Base-by-base conservation (phyloP, 1,139 yeast species). In the Zygosaccharomyces sapae region DNA sequence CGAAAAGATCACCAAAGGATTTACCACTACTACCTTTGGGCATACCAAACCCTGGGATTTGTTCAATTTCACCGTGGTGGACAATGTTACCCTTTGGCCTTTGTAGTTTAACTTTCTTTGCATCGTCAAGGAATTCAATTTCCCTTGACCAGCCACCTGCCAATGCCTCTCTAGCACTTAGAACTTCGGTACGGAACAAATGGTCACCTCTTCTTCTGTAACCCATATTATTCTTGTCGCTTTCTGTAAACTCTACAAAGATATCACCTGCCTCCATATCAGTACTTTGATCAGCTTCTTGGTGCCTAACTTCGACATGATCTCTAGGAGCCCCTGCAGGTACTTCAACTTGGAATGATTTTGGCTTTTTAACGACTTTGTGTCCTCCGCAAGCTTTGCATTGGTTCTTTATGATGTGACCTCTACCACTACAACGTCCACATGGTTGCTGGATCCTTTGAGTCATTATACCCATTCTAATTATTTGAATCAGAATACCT, bases 391-490 rank as follows among this genome's bases (percentile, higher is more conserved):
- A 92, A 24, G 64, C 68, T 18, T 71, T 65, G 71, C 98, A 92
- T 38, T 76, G 75, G 54, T 81, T 71, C 43, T 76, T 71, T 42
- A 87, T 82, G 9, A 74, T 69, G 47, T 78, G 72, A 9, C 98
- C 98, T 45, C 73, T 71, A 31, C 98, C 98, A 12, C 73, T 70
- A 72, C 98, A 92, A 47, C 70, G 71, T 49, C 85, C 88, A 74
- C 98, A 92, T 9, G 75, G 75, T 44, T 81, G 77, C 62, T 86
- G 90, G 56, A 89, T 75, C 53, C 85, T 87, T 66, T 90, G 97
- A 52, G 86, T 71, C 88, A 92, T 86, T 8, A 95, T 95, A 0
- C 88, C 97, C 54, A 92, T 68, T 65, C 89, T 95, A 53, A 85
- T 75, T 46, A 80, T 76, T 47, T 83, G 76, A n/a, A 81, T 65